Evolutionary conservation across 495 filamentous ascomycete species (phyloP).

Genomic region (Podospora pseudoanserina): DNA sequence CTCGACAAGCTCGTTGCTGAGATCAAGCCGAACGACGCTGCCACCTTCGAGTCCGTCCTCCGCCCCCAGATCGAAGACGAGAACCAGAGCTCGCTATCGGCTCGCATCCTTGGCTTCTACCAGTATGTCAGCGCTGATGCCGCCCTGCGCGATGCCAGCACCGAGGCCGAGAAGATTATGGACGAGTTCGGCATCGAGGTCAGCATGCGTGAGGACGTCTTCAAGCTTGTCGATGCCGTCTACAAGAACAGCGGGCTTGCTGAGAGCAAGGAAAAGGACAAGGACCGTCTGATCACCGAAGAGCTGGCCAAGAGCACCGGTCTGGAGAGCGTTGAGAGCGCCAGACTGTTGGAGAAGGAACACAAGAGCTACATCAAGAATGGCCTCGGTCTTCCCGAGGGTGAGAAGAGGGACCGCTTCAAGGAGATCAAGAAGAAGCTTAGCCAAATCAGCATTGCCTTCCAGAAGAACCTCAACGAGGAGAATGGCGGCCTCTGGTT

Average conservation of each 20-base stretch:
- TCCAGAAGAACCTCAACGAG: slow-evolving; percentile 60
- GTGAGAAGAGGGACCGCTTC: slow-evolving; percentile 55
- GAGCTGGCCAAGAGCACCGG: slow-evolving; percentile 30
- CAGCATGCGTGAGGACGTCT: slow-evolving; percentile 60
- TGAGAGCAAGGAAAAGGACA: slow-evolving; percentile 36
- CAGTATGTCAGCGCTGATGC: slow-evolving; percentile 71
- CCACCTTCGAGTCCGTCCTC: slow-evolving; percentile 64
- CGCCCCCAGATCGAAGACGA: slow-evolving; percentile 65
- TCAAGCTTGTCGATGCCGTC: slow-evolving; percentile 53
- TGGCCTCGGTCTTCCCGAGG: slow-evolving; percentile 52
- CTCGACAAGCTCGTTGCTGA: slow-evolving; percentile 72
- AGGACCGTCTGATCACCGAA: slow-evolving; percentile 32
- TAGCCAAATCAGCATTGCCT: slow-evolving; percentile 53
- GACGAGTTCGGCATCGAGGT: slow-evolving; percentile 58
- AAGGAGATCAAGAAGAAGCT: slow-evolving; percentile 63
- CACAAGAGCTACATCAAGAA: slow-evolving; percentile 56
- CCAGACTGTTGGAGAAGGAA: slow-evolving; percentile 54
- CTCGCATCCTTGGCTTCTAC: slow-evolving; percentile 69
- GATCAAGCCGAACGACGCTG: slow-evolving; percentile 55
- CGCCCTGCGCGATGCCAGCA: slow-evolving; percentile 62
- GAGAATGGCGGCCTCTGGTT: slow-evolving; percentile 61
- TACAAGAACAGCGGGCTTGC: slow-evolving; percentile 44
- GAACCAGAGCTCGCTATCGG: slow-evolving; percentile 56
- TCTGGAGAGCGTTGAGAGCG: slow-evolving; percentile 45
- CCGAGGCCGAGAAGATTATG: slow-evolving; percentile 57